Evolutionary conservation across 106 monocot species (phyloP).

Genomic region (Ottelia alismoides): DNA sequence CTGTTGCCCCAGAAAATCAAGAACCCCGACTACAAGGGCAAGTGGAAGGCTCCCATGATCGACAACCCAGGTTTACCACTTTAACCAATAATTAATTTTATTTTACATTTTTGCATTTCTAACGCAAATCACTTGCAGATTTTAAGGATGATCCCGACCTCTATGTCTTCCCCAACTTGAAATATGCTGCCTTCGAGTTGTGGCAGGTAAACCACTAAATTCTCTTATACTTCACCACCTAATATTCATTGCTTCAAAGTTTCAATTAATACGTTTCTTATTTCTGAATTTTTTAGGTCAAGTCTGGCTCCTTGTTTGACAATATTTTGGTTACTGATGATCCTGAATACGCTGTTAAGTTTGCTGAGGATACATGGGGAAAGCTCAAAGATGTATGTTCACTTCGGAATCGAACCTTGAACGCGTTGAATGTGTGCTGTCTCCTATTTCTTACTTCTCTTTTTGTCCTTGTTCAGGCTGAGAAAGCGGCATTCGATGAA

Average conservation of each 20-base stretch:
- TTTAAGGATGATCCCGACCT: conserved; percentile 65
- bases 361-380: conserved; percentile 82
- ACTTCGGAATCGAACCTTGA: too few species aligned
- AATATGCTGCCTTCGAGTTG: conserved; percentile 59
- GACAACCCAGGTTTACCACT: conserved; percentile 75
- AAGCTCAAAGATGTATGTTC: conserved; percentile 63
- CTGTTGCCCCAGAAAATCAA: conserved; percentile 46
- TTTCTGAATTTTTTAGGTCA: conserved; percentile 30
- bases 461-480: conserved; percentile 28
- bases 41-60: conserved; percentile 83
- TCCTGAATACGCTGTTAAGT: conserved; percentile 60
- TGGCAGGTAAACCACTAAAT: conserved; percentile 26
- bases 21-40: conserved; percentile 79
- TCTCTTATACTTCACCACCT: not conserved
- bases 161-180: conserved; percentile 55
- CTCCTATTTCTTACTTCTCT: not conserved
- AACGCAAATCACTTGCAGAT: too few species aligned
- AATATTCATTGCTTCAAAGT: too few species aligned
- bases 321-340: conserved; percentile 69
- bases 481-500: conserved; percentile 72
- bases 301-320: conserved; percentile 76
- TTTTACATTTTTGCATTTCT: too few species aligned
- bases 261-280: not conserved
- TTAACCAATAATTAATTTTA: too few species aligned
- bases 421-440: not conserved